Percentiles rank a stretch among this genome's conserved stretches.
Evolutionary conservation across 2,329 filamentous ascomycete species (phyloP).

Genomic region (Paecilomyces niveus): DNA sequence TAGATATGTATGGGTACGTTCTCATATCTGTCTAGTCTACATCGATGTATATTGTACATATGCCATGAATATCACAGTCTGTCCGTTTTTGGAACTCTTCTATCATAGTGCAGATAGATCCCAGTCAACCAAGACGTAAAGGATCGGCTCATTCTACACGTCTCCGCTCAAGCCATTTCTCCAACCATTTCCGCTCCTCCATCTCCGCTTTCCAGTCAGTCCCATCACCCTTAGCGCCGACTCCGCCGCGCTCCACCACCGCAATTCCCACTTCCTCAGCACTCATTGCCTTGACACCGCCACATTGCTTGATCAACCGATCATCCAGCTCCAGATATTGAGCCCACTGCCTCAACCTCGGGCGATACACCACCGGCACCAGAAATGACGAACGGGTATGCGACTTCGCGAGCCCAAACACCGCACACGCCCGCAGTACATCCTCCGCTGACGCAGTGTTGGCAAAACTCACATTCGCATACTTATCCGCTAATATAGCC

Average conservation of each 20-base stretch:
- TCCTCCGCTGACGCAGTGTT: constrained; percentile 13
- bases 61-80: background rate
- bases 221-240: constrained; percentile 20
- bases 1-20: background rate
- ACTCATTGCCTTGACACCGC: constrained; percentile 53
- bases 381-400: constrained; percentile 38
- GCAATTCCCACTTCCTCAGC: constrained; percentile 62
- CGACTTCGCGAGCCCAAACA: constrained; percentile 23
- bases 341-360: constrained; percentile 48
- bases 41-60: background rate
- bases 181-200: constrained; percentile 29
- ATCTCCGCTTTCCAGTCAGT: constrained; percentile 18
- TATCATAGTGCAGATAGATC: background rate
- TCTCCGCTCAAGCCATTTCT: constrained; percentile 23
- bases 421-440: constrained; percentile 27
- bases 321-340: constrained; percentile 66
- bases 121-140: background rate
- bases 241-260: constrained; percentile 59
- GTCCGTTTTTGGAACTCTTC: background rate
- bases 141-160: background rate
- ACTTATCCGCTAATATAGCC: constrained; percentile 14
- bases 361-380: constrained; percentile 41
- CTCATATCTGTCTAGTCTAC: background rate
- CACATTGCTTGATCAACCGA: constrained; percentile 55
- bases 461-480: constrained; percentile 15